A percentile compares a stretch with the other conserved stretches of the same genome.
phyloP scores from a whole-genome alignment of 768 basidiomycete genomes.

The Cantharellus cinnabarinus region DNA sequence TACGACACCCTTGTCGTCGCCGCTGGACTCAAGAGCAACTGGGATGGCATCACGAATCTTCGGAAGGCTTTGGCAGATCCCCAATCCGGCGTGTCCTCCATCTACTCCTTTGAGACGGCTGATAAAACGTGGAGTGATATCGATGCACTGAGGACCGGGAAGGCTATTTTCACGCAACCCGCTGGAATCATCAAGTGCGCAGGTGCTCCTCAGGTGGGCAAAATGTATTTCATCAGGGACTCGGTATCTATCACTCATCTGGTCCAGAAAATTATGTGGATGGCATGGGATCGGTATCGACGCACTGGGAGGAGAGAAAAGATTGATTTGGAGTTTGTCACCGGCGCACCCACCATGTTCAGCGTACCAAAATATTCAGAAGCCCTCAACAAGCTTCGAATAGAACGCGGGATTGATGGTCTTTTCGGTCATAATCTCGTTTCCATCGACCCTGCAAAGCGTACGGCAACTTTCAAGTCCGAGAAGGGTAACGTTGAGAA shows the following conservation, averaged over 20 bases:
- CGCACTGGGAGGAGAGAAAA: conserved; percentile 35
- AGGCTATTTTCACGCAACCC: conserved; percentile 90
- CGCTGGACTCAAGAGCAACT: conserved; percentile 75
- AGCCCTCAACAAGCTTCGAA: conserved; percentile 55
- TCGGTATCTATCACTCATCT: not conserved
- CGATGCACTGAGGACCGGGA: conserved; percentile 49
- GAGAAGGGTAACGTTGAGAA: conserved; percentile 47
- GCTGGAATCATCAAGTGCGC: conserved; percentile 86
- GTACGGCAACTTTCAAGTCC: conserved; percentile 70
- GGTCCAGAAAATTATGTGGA: conserved; percentile 78
- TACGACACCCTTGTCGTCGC: conserved; percentile 85
- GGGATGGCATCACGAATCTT: conserved; percentile 52
- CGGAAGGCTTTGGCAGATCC: conserved; percentile 57
- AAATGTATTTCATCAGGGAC: not conserved
- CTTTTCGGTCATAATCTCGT: conserved; percentile 69
- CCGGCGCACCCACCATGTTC: conserved; percentile 92
- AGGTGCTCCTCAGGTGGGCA: conserved; percentile 28
- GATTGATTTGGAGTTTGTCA: conserved; percentile 58
- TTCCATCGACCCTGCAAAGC: conserved; percentile 45
- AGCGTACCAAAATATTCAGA: conserved; percentile 90
- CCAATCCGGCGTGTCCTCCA: conserved; percentile 66
- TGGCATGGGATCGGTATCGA: conserved; percentile 72
- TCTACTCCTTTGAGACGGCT: conserved; percentile 77
- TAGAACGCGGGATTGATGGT: conserved; percentile 61
- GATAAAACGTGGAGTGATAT: conserved; percentile 81